Evolutionary conservation across 257 asterid genomes (phyloP).

Genomic region (Nicotiana tomentosiformis): DNA sequence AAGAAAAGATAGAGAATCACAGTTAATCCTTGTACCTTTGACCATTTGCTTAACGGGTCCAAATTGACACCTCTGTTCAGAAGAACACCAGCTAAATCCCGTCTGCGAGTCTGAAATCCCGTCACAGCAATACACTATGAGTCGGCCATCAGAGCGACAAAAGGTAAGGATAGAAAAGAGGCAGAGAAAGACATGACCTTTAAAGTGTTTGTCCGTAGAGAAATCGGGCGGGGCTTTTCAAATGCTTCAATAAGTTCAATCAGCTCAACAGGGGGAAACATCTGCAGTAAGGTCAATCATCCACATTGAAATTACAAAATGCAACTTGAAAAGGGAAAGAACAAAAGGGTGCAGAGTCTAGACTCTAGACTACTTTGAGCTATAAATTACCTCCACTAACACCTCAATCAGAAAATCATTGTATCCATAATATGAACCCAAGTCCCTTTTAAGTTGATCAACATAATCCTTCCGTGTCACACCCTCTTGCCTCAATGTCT

Average conservation of each 20-base stretch:
- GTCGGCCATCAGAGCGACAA: not conserved
- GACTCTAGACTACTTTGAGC: not conserved
- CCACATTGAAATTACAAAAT: not conserved
- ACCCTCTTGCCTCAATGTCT: slow-evolving; percentile 69
- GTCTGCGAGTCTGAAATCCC: slow-evolving; percentile 68
- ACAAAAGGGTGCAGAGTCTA: not conserved
- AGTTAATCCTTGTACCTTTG: slow-evolving; percentile 48
- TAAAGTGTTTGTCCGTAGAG: slow-evolving; percentile 80
- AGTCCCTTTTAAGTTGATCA: slow-evolving; percentile 66
- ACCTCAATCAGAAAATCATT: slow-evolving; percentile 76
- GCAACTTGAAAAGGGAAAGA: slow-evolving; percentile 3
- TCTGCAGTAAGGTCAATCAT: slow-evolving; percentile 36
- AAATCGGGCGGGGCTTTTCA: slow-evolving; percentile 91
- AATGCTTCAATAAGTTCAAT: slow-evolving; percentile 93
- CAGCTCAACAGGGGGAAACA: slow-evolving; percentile 83
- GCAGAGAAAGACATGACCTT: slow-evolving; percentile 41
- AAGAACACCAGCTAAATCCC: slow-evolving; percentile 94
- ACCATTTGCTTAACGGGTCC: slow-evolving; percentile 96
- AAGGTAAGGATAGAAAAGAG: not conserved
- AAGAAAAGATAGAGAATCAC: slow-evolving; percentile 7
- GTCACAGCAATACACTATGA: not conserved
- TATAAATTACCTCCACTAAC: slow-evolving; percentile 63
- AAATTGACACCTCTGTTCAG: slow-evolving; percentile 94
- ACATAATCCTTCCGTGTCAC: slow-evolving; percentile 66
- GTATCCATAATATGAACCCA: slow-evolving; percentile 77